Conservation (phyloP, 176 grass and related monocot genomes). For the Raddia guianensis region DNA sequence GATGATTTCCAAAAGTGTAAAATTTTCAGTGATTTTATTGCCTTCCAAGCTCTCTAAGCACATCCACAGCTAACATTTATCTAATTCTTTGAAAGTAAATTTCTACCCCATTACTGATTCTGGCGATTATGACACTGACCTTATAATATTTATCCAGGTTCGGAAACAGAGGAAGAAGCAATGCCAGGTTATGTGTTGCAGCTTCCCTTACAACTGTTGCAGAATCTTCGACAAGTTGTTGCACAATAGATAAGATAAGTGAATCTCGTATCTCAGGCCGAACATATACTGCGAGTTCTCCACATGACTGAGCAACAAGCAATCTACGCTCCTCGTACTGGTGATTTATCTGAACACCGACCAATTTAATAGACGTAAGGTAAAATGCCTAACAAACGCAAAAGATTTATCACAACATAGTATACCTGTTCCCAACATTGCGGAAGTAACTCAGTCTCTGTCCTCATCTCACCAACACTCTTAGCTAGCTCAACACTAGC, state of each 20-base stretch:
- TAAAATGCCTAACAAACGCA: constrained; percentile 35
- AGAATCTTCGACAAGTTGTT: constrained; percentile 94
- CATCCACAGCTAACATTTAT: constrained; percentile 48
- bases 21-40: constrained; percentile 37
- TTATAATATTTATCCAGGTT: constrained; percentile 93
- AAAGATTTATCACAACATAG: constrained; percentile 15
- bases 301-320: constrained; percentile 94
- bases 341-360: constrained; percentile 89
- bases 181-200: constrained; percentile 83
- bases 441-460: constrained; percentile 94
- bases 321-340: constrained; percentile 91
- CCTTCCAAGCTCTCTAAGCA: constrained; percentile 30
- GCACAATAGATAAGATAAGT: constrained; percentile 97
- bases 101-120: constrained; percentile 50
- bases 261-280: constrained; percentile 92
- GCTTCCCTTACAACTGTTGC: constrained; percentile 92
- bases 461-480: constrained; percentile 96
- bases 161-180: constrained; percentile 92
- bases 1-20: constrained; percentile 35
- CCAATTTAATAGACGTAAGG: constrained; percentile 39
- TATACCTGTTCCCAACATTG: constrained; percentile 99
- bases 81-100: constrained; percentile 53
- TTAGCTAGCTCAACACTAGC: constrained; percentile 87
- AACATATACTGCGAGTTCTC: constrained; percentile 89
- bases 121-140: constrained; percentile 70